Percentiles rank a stretch among this genome's conserved stretches.
These are phyloP conservation scores for Acmispon strigosus DNA, from an alignment of 306 rosid genomes.

Conservation along the genomic window DNA sequence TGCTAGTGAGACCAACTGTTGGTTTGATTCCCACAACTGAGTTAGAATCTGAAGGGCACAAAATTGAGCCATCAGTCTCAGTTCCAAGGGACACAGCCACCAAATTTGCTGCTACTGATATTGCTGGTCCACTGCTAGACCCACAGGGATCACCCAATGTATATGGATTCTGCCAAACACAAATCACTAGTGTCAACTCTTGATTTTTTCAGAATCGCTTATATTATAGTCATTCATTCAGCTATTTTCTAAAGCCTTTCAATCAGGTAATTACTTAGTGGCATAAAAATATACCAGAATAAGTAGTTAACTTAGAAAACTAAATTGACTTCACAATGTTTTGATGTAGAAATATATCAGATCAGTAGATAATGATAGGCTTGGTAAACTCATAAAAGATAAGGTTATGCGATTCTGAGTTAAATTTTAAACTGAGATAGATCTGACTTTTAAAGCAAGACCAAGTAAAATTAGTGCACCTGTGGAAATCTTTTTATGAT, in stretches of 20 bases:
- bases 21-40: constrained; percentile 60
- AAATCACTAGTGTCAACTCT: neutral
- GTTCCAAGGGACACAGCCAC: constrained; percentile 48
- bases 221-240: neutral
- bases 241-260: too few species aligned
- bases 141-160: constrained; percentile 40
- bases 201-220: neutral
- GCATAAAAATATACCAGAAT: neutral
- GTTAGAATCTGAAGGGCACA: constrained; percentile 40
- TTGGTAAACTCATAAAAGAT: neutral
- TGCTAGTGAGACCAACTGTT: constrained; percentile 68
- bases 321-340: too few species aligned
- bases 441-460: neutral
- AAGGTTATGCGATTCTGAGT: neutral
- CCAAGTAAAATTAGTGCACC: neutral
- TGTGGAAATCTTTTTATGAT: too few species aligned
- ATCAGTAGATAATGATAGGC: neutral
- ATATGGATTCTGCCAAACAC: constrained; percentile 39
- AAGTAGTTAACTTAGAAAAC: neutral
- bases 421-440: neutral
- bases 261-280: too few species aligned
- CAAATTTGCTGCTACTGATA: constrained; percentile 62
- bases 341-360: neutral
- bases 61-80: constrained; percentile 55
- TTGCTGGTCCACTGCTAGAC: constrained; percentile 62